Conservation (phyloP, 768 basidiomycete species). For the Lentinus tigrinus region DNA sequence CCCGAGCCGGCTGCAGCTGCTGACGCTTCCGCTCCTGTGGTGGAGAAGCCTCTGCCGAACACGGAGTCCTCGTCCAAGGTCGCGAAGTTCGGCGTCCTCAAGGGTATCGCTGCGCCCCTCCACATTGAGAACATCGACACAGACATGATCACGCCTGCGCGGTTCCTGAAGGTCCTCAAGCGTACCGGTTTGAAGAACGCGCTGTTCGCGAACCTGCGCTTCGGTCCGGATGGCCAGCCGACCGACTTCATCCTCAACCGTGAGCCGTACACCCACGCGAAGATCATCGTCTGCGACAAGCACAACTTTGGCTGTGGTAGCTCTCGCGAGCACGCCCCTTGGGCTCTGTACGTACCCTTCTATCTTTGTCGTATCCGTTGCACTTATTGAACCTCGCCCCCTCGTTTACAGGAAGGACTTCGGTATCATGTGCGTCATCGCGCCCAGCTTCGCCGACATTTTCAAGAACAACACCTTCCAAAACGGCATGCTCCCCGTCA, state of each 20-base stretch:
- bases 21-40: conserved; percentile 1
- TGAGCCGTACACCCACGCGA: conserved; percentile 49
- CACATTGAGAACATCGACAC: conserved; percentile 60
- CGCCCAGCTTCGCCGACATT: conserved; percentile 63
- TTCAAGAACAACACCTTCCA: conserved; percentile 64
- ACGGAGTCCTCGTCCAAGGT: conserved; percentile 30
- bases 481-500: conserved; percentile 62
- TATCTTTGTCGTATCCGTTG: background rate
- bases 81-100: conserved; percentile 47
- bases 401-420: conserved; percentile 49
- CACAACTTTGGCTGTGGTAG: conserved; percentile 65
- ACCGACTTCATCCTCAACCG: conserved; percentile 66
- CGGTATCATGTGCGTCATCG: conserved; percentile 62
- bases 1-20: conserved; percentile 31
- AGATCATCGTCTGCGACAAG: conserved; percentile 58
- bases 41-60: conserved; percentile 23
- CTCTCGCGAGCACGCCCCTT: conserved; percentile 64
- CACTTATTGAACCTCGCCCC: too few relatives aligned
- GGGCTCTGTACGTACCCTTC: conserved; percentile 40
- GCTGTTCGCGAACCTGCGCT: conserved; percentile 54
- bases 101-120: conserved; percentile 54
- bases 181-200: conserved; percentile 61
- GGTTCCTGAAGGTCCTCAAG: conserved; percentile 66
- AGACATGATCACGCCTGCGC: conserved; percentile 67
- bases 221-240: conserved; percentile 45